Percentiles rank a stretch among this genome's conserved stretches.
These are phyloP conservation scores for Phytophthora tubulina DNA, from an alignment of 352 stramenopile genomes.

Conservation along the genomic window DNA sequence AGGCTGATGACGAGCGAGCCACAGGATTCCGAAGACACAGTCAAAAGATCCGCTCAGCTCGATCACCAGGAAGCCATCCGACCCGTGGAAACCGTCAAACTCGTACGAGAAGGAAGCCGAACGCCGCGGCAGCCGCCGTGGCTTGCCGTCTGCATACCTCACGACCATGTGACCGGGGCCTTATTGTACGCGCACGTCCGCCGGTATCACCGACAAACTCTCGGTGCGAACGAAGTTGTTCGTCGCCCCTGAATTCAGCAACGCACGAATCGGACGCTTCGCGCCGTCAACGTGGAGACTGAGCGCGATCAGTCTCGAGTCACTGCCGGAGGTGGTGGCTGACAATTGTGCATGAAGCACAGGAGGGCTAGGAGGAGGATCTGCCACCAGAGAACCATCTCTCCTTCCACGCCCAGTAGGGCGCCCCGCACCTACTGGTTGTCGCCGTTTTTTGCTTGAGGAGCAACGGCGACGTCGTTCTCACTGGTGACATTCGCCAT, in stretches of 20 bases:
- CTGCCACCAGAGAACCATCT: constrained; percentile 15
- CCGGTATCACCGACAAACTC: not conserved
- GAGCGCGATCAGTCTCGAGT: constrained; percentile 28
- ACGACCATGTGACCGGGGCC: constrained; percentile 19
- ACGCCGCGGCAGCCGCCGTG: too few species aligned
- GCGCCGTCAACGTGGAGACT: constrained; percentile 24
- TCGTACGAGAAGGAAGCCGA: not conserved
- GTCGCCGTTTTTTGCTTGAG: not conserved
- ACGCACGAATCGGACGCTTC: too few species aligned
- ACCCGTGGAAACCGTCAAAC: not conserved
- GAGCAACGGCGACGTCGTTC: too few species aligned
- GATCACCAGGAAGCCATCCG: constrained; percentile 43
- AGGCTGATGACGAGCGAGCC: constrained; percentile 35
- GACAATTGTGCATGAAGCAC: constrained; percentile 21
- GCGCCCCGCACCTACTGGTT: constrained; percentile 1
- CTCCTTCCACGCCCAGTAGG: constrained; percentile 18
- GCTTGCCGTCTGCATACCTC: constrained; percentile 23
- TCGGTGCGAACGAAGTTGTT: too few species aligned
- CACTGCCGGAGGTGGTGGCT: constrained; percentile 26
- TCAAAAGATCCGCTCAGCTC: constrained; percentile 37
- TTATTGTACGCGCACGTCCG: constrained; percentile 23
- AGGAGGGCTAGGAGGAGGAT: constrained; percentile 6
- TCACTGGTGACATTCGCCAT: not conserved
- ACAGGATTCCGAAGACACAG: constrained; percentile 45
- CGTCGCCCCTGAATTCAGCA: too few species aligned